Conservation (phyloP, 2,329 filamentous ascomycete species). For the Fusarium stilboides region DNA sequence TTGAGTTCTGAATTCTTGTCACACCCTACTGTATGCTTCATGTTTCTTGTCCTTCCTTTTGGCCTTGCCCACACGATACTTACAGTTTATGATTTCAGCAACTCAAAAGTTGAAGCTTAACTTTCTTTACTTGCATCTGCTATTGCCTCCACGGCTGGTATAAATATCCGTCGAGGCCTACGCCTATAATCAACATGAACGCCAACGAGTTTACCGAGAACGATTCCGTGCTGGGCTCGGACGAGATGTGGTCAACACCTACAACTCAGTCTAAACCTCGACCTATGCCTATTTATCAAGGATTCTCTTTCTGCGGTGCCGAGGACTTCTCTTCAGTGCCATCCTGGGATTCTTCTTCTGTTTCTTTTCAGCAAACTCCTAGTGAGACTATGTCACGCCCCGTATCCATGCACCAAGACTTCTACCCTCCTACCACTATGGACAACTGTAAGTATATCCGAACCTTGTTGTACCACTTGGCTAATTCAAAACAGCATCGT, state of each 20-base stretch:
- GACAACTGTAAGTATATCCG: conserved; percentile 62
- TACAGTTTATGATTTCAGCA: conserved; percentile 46
- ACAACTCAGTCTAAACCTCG: conserved; percentile 67
- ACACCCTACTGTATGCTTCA: conserved; percentile 67
- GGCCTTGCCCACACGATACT: conserved; percentile 44
- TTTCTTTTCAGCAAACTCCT: conserved; percentile 66
- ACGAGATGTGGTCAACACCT: conserved; percentile 70
- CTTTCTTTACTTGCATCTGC: conserved; percentile 63
- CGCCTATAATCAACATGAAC: conserved; percentile 62
- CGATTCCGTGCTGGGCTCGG: conserved; percentile 63
- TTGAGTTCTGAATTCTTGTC: conserved; percentile 63
- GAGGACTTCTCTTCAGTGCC: conserved; percentile 68
- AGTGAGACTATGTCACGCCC: conserved; percentile 68
- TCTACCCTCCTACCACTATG: conserved; percentile 66
- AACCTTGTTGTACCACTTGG: conserved; percentile 3
- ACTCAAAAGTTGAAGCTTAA: conserved; percentile 60
- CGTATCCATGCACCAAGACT: conserved; percentile 72
- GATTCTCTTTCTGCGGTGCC: conserved; percentile 71
- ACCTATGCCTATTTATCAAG: conserved; percentile 73
- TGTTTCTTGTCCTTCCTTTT: conserved; percentile 45
- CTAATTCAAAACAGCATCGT: conserved; percentile 51
- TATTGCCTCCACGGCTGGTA: conserved; percentile 64
- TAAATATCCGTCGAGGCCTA: conserved; percentile 61
- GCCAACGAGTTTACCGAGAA: conserved; percentile 65
- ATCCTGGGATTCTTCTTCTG: conserved; percentile 70